Evolutionary conservation across 495 filamentous ascomycete species (phyloP).

Genomic region (Extremus antarcticus): DNA sequence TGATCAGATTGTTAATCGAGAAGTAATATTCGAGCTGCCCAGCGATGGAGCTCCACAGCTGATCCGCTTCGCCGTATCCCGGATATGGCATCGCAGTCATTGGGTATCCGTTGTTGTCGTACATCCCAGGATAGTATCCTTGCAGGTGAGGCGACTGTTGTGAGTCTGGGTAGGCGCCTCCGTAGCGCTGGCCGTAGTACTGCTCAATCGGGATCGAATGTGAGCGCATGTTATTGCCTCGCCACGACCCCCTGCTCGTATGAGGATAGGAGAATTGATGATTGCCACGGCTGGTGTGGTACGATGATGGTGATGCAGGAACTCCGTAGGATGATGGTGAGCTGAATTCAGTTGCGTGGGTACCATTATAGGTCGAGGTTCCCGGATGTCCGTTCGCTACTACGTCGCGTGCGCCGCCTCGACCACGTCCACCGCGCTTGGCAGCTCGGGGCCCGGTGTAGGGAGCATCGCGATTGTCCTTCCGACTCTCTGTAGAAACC

Average conservation of each 20-base stretch:
- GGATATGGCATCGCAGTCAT: conserved; percentile 54
- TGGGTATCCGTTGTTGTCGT: conserved; percentile 32
- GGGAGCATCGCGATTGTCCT: not conserved
- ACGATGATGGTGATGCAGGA: conserved; percentile 17
- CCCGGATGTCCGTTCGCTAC: conserved; percentile 12
- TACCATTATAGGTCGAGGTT: conserved; percentile 20
- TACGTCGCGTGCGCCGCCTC: conserved; percentile 18
- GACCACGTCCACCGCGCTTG: conserved; percentile 20
- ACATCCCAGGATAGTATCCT: conserved; percentile 20
- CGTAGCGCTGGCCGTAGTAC: conserved; percentile 22
- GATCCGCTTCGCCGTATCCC: conserved; percentile 1
- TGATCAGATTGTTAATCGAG: conserved; percentile 91
- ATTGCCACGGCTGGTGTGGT: conserved; percentile 6
- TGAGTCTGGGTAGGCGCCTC: conserved; percentile 17
- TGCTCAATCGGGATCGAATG: conserved; percentile 28
- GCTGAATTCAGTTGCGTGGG: conserved; percentile 12
- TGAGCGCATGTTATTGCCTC: conserved; percentile 23
- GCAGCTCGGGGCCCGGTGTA: conserved; percentile 13
- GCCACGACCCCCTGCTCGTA: conserved; percentile 5
- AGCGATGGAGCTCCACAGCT: conserved; percentile 4
- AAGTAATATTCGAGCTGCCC: conserved; percentile 70
- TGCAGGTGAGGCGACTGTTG: conserved; percentile 20
- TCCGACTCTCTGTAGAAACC: not conserved
- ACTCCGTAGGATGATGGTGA: conserved; percentile 15
- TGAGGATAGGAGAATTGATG: conserved; percentile 7